phyloP scores from a whole-genome alignment of 2,329 filamentous ascomycete genomes.

The Graphiopsis chlorocephala region DNA sequence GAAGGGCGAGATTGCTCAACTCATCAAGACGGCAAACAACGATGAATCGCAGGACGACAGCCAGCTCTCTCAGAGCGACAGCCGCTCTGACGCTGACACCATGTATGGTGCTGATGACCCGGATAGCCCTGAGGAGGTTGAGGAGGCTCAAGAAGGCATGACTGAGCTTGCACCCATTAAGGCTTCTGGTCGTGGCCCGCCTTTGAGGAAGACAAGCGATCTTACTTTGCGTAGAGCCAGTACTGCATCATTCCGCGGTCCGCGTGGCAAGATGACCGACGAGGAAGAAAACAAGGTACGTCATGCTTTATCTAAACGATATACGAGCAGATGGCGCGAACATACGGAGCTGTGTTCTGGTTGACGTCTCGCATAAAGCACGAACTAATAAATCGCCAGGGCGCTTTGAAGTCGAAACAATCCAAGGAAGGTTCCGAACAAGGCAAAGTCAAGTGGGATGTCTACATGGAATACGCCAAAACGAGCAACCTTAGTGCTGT shows the following conservation, averaged over 20 bases:
- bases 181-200: conserved; percentile 42
- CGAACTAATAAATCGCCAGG: conserved; percentile 3
- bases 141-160: conserved; percentile 66
- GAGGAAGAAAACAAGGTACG: conserved; percentile 62
- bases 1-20: conserved; percentile 82
- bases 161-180: conserved; percentile 76
- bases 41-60: conserved; percentile 38
- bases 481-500: conserved; percentile 89
- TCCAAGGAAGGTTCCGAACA: conserved; percentile 86
- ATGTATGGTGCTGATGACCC: conserved; percentile 51
- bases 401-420: conserved; percentile 69
- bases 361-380: neutral
- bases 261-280: conserved; percentile 77
- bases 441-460: conserved; percentile 96
- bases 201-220: conserved; percentile 65
- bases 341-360: neutral
- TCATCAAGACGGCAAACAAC: conserved; percentile 72
- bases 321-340: too few species aligned
- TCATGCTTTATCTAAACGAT: neutral
- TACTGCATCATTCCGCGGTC: conserved; percentile 83
- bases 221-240: conserved; percentile 85
- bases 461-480: conserved; percentile 92
- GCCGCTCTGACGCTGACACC: conserved; percentile 56
- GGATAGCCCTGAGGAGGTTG: conserved; percentile 52
- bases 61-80: conserved; percentile 33